Evolutionary conservation across 148 eudicot species (phyloP).

Genomic region (Diospyros lotus): DNA sequence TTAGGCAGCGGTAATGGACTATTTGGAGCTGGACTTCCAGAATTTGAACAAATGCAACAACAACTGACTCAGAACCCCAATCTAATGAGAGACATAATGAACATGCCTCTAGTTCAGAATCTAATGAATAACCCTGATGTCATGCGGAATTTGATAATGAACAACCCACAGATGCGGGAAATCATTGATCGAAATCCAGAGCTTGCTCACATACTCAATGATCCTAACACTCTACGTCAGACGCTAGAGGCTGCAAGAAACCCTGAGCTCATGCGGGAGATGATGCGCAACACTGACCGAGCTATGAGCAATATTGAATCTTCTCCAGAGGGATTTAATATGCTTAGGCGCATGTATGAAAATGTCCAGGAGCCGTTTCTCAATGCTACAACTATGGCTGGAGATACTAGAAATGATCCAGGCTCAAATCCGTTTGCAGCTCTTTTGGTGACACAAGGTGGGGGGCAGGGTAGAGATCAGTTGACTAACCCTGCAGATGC

Average conservation of each 20-base stretch:
- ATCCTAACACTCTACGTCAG: conserved; percentile 29
- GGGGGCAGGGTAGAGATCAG: neutral
- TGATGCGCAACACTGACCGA: conserved; percentile 33
- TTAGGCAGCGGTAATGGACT: conserved; percentile 20
- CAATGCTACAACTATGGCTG: conserved; percentile 24
- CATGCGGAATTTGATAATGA: conserved; percentile 18
- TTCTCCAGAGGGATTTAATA: conserved; percentile 32
- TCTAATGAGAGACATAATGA: conserved; percentile 25
- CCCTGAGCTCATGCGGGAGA: conserved; percentile 34
- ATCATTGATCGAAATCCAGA: conserved; percentile 30
- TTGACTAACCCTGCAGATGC: conserved; percentile 13
- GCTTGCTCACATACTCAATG: conserved; percentile 29
- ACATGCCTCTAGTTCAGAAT: conserved; percentile 23
- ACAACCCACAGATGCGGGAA: conserved; percentile 29
- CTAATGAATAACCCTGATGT: conserved; percentile 23
- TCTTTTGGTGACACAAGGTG: conserved; percentile 22
- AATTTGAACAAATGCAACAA: conserved; percentile 26
- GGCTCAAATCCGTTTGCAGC: conserved; percentile 24
- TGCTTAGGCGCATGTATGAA: conserved; percentile 34
- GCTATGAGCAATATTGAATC: conserved; percentile 32
- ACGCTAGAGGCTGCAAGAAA: conserved; percentile 27
- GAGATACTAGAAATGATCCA: conserved; percentile 15
- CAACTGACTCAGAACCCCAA: conserved; percentile 25
- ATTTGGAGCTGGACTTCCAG: conserved; percentile 25
- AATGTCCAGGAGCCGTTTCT: conserved; percentile 30